These are phyloP conservation scores for Glycine latifolia DNA, from an alignment of 306 rosid species.

Conservation along the genomic window DNA sequence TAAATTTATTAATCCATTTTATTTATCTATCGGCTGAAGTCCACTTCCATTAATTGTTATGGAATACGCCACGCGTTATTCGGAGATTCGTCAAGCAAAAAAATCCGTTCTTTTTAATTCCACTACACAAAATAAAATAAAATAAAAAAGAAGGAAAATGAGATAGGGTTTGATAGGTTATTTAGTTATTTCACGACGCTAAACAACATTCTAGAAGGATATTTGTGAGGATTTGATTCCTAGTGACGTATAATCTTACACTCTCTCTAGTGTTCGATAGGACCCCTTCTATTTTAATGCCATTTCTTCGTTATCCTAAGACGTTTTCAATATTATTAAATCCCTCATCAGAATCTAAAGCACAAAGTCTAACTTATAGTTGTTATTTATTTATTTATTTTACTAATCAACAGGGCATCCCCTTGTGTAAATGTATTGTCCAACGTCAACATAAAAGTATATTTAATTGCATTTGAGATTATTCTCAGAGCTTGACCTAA, in stretches of 20 bases:
- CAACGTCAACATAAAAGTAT: slow-evolving; percentile 48
- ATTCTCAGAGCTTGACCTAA: slow-evolving; percentile 39
- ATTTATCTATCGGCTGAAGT: not conserved
- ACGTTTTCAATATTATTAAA: slow-evolving; percentile 34
- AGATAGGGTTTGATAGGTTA: not conserved
- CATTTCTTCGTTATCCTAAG: slow-evolving; percentile 13
- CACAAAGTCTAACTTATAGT: not conserved
- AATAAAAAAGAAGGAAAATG: not conserved
- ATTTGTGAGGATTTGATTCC: slow-evolving; percentile 49
- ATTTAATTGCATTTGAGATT: slow-evolving; percentile 3
- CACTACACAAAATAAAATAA: not conserved
- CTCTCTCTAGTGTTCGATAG: not conserved
- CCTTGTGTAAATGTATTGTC: slow-evolving; percentile 38
- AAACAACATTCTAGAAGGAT: slow-evolving; percentile 46
- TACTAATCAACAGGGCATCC: slow-evolving; percentile 1
- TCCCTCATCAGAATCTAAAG: slow-evolving; percentile 34
- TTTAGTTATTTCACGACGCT: not conserved
- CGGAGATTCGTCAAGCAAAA: not conserved
- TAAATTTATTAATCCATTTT: not conserved
- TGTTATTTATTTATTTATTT: slow-evolving; percentile 1
- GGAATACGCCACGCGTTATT: slow-evolving; percentile 22
- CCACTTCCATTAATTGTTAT: not conserved
- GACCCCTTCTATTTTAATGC: slow-evolving; percentile 23
- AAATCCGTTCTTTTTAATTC: not conserved
- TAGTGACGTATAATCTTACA: slow-evolving; percentile 30